Conservation (phyloP, 1,284 basidiomycete genomes). For the Clitocybe nebularis region DNA sequence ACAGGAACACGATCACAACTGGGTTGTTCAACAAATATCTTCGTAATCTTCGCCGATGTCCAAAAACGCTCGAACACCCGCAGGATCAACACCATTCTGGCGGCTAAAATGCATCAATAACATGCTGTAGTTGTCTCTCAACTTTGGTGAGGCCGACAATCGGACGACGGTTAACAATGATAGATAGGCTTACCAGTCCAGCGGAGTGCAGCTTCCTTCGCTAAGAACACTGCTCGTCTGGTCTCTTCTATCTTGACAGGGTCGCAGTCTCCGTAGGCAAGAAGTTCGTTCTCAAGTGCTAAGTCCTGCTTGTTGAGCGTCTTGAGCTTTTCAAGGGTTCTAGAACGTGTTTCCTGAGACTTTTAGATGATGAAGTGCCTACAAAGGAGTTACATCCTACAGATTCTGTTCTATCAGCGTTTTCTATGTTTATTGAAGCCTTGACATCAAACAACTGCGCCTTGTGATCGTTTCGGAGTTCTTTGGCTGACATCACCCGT, state of each 20-base stretch:
- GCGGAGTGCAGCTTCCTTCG: slow-evolving; percentile 74
- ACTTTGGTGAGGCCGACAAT: not conserved
- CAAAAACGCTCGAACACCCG: slow-evolving; percentile 61
- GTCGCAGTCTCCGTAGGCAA: slow-evolving; percentile 78
- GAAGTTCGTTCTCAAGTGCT: slow-evolving; percentile 65
- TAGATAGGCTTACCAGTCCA: slow-evolving; percentile 68
- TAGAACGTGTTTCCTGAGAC: slow-evolving; percentile 52
- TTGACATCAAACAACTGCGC: slow-evolving; percentile 46
- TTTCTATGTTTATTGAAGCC: slow-evolving; percentile 48
- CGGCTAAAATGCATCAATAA: slow-evolving; percentile 62
- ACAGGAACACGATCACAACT: no score
- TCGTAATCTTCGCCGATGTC: slow-evolving; percentile 71
- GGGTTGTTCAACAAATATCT: slow-evolving; percentile 58
- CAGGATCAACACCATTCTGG: slow-evolving; percentile 50
- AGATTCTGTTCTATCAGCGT: slow-evolving; percentile 56
- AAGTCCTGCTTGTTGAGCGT: slow-evolving; percentile 50
- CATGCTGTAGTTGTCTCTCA: slow-evolving; percentile 61
- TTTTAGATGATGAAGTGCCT: slow-evolving; percentile 3
- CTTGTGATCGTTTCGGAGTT: slow-evolving; percentile 41
- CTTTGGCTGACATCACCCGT: slow-evolving; percentile 52
- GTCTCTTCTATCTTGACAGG: slow-evolving; percentile 76
- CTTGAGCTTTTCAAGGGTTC: slow-evolving; percentile 46
- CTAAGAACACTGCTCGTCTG: slow-evolving; percentile 63
- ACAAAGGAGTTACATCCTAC: slow-evolving; percentile 38
- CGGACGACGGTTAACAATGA: not conserved